Conservation (phyloP, 371 early-diverging fungal genomes). For the Batkoa obscura region DNA sequence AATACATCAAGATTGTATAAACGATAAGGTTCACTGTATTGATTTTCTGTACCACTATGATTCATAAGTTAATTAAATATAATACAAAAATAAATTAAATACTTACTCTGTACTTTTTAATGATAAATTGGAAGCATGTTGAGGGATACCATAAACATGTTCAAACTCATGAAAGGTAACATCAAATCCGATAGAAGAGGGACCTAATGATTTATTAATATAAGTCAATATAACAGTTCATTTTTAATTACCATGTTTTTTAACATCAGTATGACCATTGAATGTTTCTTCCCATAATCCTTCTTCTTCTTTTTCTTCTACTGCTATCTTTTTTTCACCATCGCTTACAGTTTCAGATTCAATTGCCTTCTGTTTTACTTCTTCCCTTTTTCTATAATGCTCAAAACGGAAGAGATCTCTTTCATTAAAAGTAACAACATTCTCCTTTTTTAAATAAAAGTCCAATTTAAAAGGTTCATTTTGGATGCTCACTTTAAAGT, state of each 20-base stretch:
- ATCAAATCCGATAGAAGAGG: conserved; percentile 82
- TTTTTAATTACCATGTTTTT: conserved; percentile 53
- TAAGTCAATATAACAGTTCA: background rate
- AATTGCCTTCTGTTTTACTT: conserved; percentile 12
- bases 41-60: conserved; percentile 36
- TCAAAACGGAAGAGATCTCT: conserved; percentile 72
- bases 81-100: background rate
- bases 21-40: conserved; percentile 84
- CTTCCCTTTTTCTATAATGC: conserved; percentile 32
- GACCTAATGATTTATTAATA: conserved; percentile 28
- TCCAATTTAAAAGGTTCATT: conserved; percentile 43
- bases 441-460: conserved; percentile 32
- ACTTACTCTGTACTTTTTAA: conserved; percentile 55
- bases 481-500: conserved; percentile 14
- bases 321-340: conserved; percentile 9
- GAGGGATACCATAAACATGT: conserved; percentile 90
- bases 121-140: conserved; percentile 70
- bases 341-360: conserved; percentile 4
- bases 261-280: conserved; percentile 66
- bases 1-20: conserved; percentile 96
- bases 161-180: conserved; percentile 65
- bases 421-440: conserved; percentile 57
- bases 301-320: conserved; percentile 16
- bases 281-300: conserved; percentile 80
- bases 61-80: background rate